Conservation (phyloP, 371 early-diverging fungal genomes). For the Actinomortierella wolfii region DNA sequence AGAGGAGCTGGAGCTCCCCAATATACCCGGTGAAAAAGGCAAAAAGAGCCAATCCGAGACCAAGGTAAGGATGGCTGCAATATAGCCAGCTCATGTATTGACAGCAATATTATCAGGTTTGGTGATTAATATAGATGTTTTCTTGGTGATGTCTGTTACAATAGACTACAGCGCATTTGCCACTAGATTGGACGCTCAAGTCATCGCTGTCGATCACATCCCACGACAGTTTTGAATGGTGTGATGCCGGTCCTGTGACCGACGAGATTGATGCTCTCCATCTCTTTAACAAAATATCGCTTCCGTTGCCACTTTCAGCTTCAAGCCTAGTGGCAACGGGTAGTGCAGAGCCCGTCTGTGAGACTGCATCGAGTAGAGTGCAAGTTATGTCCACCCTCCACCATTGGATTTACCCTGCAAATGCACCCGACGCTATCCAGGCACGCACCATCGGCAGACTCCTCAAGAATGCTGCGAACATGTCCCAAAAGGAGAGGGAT, state of each 20-base stretch:
- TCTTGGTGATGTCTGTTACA: background rate
- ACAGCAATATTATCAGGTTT: background rate
- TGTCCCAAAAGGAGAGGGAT: constrained; percentile 23
- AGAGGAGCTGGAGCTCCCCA: too few species aligned
- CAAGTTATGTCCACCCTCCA: constrained; percentile 13
- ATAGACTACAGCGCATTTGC: constrained; percentile 10
- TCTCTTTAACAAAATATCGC: constrained; percentile 11
- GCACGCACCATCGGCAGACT: constrained; percentile 31
- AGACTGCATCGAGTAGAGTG: background rate
- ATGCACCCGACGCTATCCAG: constrained; percentile 20
- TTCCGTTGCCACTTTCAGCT: background rate
- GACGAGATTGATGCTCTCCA: constrained; percentile 25
- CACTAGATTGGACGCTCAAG: constrained; percentile 41
- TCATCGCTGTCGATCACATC: constrained; percentile 19
- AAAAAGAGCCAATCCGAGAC: too few species aligned
- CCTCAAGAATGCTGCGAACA: constrained; percentile 21
- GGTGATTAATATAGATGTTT: background rate
- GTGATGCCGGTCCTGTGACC: constrained; percentile 17
- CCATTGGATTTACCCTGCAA: constrained; percentile 38
- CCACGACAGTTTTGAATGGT: constrained; percentile 23
- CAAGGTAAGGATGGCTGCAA: constrained; percentile 1
- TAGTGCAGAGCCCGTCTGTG: constrained; percentile 3
- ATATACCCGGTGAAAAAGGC: too few species aligned
- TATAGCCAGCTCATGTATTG: background rate
- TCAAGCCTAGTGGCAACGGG: background rate